Conservation (phyloP, 345 rosid genomes). For the Gossypium australe region DNA sequence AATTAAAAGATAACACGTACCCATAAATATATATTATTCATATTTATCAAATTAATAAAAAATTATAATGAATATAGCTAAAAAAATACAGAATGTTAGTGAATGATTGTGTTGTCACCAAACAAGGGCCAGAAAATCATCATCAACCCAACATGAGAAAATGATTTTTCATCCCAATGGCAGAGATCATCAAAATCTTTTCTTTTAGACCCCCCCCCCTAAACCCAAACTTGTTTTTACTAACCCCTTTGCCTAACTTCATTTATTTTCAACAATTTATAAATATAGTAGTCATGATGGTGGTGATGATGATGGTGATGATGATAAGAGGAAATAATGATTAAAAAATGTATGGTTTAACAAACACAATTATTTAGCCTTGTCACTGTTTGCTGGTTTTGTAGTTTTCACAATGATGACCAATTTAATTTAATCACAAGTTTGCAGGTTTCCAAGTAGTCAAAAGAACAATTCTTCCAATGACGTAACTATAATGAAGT, state of each 20-base stretch:
- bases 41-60: neutral
- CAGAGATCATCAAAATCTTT: constrained; percentile 5
- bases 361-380: constrained; percentile 1
- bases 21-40: neutral
- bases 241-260: neutral
- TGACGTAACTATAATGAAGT: constrained; percentile 4
- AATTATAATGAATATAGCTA: neutral
- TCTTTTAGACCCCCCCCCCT: neutral
- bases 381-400: constrained; percentile 7
- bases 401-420: constrained; percentile 19
- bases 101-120: constrained; percentile 22
- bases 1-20: neutral
- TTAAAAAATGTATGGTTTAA: neutral
- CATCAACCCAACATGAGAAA: constrained; percentile 9
- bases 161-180: constrained; percentile 18
- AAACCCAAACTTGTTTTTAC: neutral
- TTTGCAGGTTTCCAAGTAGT: constrained; percentile 7
- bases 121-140: constrained; percentile 19
- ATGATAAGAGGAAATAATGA: constrained; percentile 1
- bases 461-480: constrained; percentile 3
- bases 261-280: neutral
- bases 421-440: neutral
- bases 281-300: neutral
- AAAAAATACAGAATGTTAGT: neutral
- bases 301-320: neutral